Base-by-base conservation (phyloP, 495 filamentous ascomycete genomes). In the Ascodesmis nigricans region DNA sequence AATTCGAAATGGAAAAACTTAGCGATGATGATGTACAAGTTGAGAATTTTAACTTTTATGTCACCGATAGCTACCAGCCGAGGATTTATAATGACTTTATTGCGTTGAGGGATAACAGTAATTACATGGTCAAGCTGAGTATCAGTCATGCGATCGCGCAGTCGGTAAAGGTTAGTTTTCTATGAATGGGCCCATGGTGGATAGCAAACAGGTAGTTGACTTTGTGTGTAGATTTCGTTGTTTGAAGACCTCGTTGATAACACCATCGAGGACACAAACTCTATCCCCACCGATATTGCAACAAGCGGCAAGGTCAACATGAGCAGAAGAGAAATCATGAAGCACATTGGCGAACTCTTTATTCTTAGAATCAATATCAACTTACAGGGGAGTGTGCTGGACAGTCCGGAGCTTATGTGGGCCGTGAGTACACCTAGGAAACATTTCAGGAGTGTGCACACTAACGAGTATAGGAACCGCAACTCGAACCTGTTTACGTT, bases 81-180 rank as follows among this genome's bases (percentile, higher is more conserved):
- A 69, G 90, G 23, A 97, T 97, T 50, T 97, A 97, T 62, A 97
- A 97, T 52, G 87, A 97, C 49, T 97, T 97, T 47, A 97, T 97
- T 55, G 82, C 75, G 0, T 56, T 97, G 28, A 66, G 81, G 23
- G 81, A 92, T 40, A 91, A 90, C 47, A 69, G 70, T 43, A 91
- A 91, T 55, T 84, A 93, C 59, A 97, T 97, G 87, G 77, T 74
- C 39, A 97, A 97, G 57, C 62, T 97, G 6, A 82, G 90, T 20
- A 95, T 97, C 47, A 87, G 78, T 9, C 87, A 97, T 57, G 87
- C 82, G 5, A 60, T 97, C 7, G 75, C 83, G 1, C 87, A 97
- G 54, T 87, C 78, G 34, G 90, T 93, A 43, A 84, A 84, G 67
- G 73, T 75, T 52, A 11, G 56, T 26, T 15, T 33, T 8, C 6